Percentiles rank a stretch among this genome's conserved stretches.
Conservation (phyloP, 129 eudicot genomes). For the Erigeron canadensis region DNA sequence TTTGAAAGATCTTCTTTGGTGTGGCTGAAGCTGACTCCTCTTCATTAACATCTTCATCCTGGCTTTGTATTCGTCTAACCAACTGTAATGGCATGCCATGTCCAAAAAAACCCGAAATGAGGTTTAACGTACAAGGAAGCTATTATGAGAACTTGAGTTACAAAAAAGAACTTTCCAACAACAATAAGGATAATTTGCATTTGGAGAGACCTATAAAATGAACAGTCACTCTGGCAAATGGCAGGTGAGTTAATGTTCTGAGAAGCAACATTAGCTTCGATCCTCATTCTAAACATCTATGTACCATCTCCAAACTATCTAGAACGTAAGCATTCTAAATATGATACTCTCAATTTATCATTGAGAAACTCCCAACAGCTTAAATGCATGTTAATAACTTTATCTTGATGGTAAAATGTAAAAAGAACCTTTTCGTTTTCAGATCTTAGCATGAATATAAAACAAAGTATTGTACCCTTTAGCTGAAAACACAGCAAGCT, state of each 20-base stretch:
- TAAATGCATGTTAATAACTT: not conserved
- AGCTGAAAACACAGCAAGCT: constrained; percentile 3
- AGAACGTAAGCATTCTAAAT: not conserved
- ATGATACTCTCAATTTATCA: constrained; percentile 8
- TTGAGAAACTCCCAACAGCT: constrained; percentile 2
- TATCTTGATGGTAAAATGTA: not conserved
- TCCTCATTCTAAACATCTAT: constrained; percentile 4
- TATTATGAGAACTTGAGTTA: not conserved
- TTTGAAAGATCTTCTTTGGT: constrained; percentile 85
- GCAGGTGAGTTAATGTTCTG: not conserved
- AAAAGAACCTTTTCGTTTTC: not conserved
- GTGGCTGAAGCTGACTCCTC: constrained; percentile 65
- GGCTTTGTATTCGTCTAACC: constrained; percentile 80
- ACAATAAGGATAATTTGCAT: not conserved
- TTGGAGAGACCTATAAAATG: not conserved
- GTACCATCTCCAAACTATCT: not conserved
- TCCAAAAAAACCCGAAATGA: constrained; percentile 16
- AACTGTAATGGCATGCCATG: constrained; percentile 44
- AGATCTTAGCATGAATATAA: constrained; percentile 1
- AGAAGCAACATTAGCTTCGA: not conserved
- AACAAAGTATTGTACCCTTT: not conserved
- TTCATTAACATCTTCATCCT: constrained; percentile 55
- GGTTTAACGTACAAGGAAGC: not conserved
- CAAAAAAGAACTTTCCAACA: not conserved
- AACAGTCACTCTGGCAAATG: not conserved